A percentile compares a stretch with the other conserved stretches of the same genome.
Evolutionary conservation across 768 basidiomycete genomes (phyloP).

Genomic region (Lyophyllum semitale): DNA sequence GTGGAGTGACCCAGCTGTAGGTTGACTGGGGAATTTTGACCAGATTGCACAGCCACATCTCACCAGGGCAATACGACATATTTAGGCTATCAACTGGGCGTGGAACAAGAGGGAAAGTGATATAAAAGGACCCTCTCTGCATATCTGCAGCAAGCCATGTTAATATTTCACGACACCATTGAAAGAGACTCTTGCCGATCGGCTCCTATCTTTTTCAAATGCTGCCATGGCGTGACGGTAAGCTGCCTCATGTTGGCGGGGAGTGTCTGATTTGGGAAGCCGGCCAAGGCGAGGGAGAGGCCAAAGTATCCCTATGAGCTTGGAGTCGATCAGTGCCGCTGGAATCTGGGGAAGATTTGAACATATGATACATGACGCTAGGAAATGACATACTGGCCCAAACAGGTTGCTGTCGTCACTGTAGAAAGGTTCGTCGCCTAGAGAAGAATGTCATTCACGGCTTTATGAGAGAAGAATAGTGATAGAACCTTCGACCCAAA

Average conservation of each 20-base stretch:
- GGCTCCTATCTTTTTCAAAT: slow-evolving; percentile 39
- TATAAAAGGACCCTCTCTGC: background rate
- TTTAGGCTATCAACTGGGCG: too few species aligned
- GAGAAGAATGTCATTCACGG: background rate
- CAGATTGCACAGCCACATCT: too few species aligned
- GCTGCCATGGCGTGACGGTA: slow-evolving; percentile 35
- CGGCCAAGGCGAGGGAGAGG: slow-evolving; percentile 49
- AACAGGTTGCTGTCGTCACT: slow-evolving; percentile 74
- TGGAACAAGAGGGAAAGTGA: background rate
- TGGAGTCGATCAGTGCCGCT: slow-evolving; percentile 50
- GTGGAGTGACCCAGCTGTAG: too few species aligned
- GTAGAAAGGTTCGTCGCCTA: slow-evolving; percentile 68
- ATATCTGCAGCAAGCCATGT: background rate
- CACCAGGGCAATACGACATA: too few species aligned
- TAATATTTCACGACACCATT: slow-evolving; percentile 9
- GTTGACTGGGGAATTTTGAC: too few species aligned
- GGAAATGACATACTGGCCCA: slow-evolving; percentile 55
- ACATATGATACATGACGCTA: background rate
- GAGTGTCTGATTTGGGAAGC: slow-evolving; percentile 12
- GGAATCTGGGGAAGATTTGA: slow-evolving; percentile 35
- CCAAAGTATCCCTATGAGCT: slow-evolving; percentile 51
- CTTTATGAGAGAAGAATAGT: background rate
- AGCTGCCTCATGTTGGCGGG: slow-evolving; percentile 18
- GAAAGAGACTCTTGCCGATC: slow-evolving; percentile 36
- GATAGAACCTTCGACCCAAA: slow-evolving; percentile 72